Conservation (phyloP, 179 eudicot genomes). For the Nepenthes alata region DNA sequence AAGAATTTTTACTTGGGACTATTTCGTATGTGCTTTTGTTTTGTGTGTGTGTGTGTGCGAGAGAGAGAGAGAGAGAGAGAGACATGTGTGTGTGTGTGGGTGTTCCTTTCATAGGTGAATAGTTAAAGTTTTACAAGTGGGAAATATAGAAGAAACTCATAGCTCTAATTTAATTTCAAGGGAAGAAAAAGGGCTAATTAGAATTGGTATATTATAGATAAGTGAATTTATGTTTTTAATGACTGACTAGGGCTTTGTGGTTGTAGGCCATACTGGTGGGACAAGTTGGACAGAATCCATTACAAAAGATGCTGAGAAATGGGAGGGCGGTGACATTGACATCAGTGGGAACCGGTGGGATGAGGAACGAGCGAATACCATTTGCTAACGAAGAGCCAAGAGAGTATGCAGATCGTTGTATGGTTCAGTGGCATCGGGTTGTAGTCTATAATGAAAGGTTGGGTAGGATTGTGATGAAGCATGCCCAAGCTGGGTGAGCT, state of each 20-base stretch:
- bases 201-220: no score
- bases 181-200: no score
- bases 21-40: no score
- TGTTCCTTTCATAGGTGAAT: no score
- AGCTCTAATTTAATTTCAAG: no score
- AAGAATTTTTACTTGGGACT: no score
- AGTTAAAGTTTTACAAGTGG: no score
- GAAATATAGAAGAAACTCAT: no score
- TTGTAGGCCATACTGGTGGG: constrained; percentile 72
- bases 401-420: constrained; percentile 79
- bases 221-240: no score
- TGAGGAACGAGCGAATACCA: constrained; percentile 74
- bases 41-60: no score
- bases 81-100: no score
- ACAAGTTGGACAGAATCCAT: constrained; percentile 67
- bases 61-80: no score
- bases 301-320: constrained; percentile 62
- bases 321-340: constrained; percentile 55
- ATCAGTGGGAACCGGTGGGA: constrained; percentile 80
- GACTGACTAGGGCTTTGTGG: constrained; percentile 8
- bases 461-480: constrained; percentile 46
- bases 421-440: constrained; percentile 94
- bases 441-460: constrained; percentile 47
- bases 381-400: constrained; percentile 69
- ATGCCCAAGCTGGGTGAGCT: constrained; percentile 59